Evolutionary conservation across 2,329 filamentous ascomycete species (phyloP), one percentile per base, ranked within the genome.

Genomic region (Aspergillus ruber): DNA sequence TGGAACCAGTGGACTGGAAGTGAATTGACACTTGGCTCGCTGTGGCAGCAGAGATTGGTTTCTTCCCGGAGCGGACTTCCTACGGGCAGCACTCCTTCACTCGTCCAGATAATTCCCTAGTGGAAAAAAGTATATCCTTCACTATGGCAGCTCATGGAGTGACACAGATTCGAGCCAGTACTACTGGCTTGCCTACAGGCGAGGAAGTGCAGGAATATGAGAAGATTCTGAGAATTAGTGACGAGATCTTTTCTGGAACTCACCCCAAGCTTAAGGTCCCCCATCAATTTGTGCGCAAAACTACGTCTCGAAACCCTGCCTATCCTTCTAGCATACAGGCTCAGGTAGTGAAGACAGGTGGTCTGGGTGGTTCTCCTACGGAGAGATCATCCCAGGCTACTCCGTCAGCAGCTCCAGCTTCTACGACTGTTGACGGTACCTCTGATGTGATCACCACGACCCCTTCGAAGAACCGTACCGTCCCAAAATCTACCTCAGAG

Each of bases 141-240:
- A 56, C 48, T 56, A 68, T 68, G 65, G 60, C 64, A 49, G 54
- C 58, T 45, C 55, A 59, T 54, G 55, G 52, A 48, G 55, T 59
- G 48, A 59, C 63, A 58, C 63, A 65, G 49, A 57, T 63, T 48
- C 52, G 61, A 50, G 50, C 66, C 52, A 57, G 61, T 54, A 58
- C 60, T 53, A 45, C 55, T 38, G 57, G 58, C 25, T 51, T 60
- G 46, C 57, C 63, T 47, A 50, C 81, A 56, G 64, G 75, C 49
- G 73, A 77, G 60, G 81, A 85, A 62, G 70, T 85, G 43, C 69
- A 75, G 59, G 82, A 90, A 69, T 93, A 89, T 74, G 80, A 85
- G 63, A 88, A 85, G 71, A 86, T 97, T 61, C 67, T 95, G 62
- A 81, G 77, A 57, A 83, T 97, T 68, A 85, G 84, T 69, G 86